Evolutionary conservation across 2,329 filamentous ascomycete species (phyloP).

Genomic region (Calonectria pseudoturangicola): DNA sequence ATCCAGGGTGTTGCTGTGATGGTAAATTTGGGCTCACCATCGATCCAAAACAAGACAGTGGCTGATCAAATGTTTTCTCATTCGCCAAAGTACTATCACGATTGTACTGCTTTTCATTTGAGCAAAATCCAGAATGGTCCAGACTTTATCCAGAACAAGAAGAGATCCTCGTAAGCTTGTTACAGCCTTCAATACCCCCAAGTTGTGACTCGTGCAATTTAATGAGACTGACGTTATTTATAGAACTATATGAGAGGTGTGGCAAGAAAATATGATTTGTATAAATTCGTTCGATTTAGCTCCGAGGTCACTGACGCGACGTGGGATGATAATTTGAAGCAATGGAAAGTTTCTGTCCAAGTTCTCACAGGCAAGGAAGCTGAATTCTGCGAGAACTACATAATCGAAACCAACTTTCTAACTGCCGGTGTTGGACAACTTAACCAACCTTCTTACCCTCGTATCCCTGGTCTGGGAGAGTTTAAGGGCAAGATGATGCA

Average conservation of each 20-base stretch:
- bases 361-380: constrained; percentile 29
- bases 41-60: neutral
- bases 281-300: constrained; percentile 24
- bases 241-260: constrained; percentile 22
- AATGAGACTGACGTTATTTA: neutral
- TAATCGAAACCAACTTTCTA: constrained; percentile 13
- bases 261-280: constrained; percentile 29
- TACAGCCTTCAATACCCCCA: too few relatives aligned
- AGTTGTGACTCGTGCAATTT: too few relatives aligned
- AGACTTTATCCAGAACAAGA: constrained; percentile 27
- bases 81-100: constrained; percentile 2
- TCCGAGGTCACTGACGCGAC: constrained; percentile 19
- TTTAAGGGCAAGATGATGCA: constrained; percentile 32
- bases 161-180: constrained; percentile 23
- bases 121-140: constrained; percentile 29
- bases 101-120: constrained; percentile 30
- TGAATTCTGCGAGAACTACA: constrained; percentile 25
- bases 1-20: constrained; percentile 36
- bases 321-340: neutral
- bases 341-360: constrained; percentile 17
- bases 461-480: neutral
- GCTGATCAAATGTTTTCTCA: neutral
- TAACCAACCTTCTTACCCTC: constrained; percentile 21
- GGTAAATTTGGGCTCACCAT: neutral
- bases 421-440: constrained; percentile 22